These are phyloP conservation scores for Didymella glomerata DNA, from an alignment of 2,329 filamentous ascomycete genomes.

Conservation along the genomic window DNA sequence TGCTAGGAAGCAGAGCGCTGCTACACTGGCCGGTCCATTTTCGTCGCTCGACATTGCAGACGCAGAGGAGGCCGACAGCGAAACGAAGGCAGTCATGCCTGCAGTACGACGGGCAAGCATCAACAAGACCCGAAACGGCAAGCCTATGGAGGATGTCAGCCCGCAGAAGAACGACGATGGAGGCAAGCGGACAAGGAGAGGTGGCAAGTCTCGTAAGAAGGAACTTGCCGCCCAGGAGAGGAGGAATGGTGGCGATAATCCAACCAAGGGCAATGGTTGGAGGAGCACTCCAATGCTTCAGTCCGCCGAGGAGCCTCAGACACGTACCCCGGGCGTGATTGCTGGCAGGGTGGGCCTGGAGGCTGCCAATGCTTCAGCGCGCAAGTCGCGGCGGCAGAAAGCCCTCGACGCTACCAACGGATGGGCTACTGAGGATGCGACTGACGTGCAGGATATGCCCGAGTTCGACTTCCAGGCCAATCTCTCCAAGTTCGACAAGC, in stretches of 20 bases:
- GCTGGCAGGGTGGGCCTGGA: constrained; percentile 49
- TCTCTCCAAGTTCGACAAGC: constrained; percentile 94
- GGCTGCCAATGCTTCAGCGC: constrained; percentile 50
- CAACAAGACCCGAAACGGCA: constrained; percentile 52
- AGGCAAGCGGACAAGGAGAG: constrained; percentile 56
- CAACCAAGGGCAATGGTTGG: constrained; percentile 69
- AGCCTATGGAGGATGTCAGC: constrained; percentile 50
- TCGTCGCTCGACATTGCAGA: constrained; percentile 53
- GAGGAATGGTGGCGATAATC: constrained; percentile 43
- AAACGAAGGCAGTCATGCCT: constrained; percentile 38
- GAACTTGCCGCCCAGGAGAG: constrained; percentile 54
- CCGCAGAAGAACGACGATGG: constrained; percentile 48
- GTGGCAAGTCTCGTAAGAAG: constrained; percentile 57
- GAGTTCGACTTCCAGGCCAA: constrained; percentile 94
- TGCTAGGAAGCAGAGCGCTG: constrained; percentile 48
- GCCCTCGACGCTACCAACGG: constrained; percentile 72
- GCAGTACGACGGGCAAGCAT: constrained; percentile 47
- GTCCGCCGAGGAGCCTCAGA: constrained; percentile 58
- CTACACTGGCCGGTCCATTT: constrained; percentile 52
- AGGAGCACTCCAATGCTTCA: constrained; percentile 73
- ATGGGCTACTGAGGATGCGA: constrained; percentile 96
- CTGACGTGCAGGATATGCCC: constrained; percentile 89
- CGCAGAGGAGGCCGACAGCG: constrained; percentile 50
- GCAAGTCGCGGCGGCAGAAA: constrained; percentile 58
- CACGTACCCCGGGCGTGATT: constrained; percentile 50